A percentile compares a stretch with the other conserved stretches of the same genome.
Conservation (phyloP, 768 basidiomycete species). For the Rhodosporidiobolus odoratus region DNA sequence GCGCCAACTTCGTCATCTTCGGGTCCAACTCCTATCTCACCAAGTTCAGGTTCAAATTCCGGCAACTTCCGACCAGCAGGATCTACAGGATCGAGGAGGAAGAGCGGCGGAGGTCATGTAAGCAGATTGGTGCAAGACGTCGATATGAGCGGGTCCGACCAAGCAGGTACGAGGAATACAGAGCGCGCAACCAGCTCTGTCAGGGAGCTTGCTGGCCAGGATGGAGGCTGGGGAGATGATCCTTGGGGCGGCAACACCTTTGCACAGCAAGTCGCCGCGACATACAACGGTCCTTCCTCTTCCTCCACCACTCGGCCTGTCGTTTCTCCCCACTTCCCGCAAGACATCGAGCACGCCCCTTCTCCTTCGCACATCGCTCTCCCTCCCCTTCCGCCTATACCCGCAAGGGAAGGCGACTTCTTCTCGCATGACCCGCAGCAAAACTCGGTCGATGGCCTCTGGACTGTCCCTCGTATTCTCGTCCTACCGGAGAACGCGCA, state of each 20-base stretch:
- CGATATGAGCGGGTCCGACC: background rate
- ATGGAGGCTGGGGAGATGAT: background rate
- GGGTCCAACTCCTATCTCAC: no score
- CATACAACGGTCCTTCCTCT: background rate
- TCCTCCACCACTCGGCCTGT: background rate
- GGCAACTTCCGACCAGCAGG: no score
- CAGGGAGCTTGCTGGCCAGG: background rate
- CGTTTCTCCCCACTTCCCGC: background rate
- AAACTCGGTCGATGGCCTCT: background rate
- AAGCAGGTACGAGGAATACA: background rate
- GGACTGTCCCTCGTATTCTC: conserved; percentile 10
- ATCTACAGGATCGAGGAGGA: no score
- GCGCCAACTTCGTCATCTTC: no score
- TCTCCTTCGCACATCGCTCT: background rate
- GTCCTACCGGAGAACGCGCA: background rate
- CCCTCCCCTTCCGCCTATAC: background rate
- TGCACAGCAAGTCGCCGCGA: background rate
- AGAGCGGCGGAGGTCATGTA: no score
- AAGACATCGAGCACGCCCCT: background rate
- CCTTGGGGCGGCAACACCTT: background rate
- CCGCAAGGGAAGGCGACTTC: background rate
- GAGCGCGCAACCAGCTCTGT: background rate
- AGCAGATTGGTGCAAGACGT: no score
- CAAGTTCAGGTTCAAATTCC: no score
- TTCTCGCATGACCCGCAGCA: background rate